phyloP scores from a whole-genome alignment of 192 early-diverging fungal species.

The Oehlia diaphana region DNA sequence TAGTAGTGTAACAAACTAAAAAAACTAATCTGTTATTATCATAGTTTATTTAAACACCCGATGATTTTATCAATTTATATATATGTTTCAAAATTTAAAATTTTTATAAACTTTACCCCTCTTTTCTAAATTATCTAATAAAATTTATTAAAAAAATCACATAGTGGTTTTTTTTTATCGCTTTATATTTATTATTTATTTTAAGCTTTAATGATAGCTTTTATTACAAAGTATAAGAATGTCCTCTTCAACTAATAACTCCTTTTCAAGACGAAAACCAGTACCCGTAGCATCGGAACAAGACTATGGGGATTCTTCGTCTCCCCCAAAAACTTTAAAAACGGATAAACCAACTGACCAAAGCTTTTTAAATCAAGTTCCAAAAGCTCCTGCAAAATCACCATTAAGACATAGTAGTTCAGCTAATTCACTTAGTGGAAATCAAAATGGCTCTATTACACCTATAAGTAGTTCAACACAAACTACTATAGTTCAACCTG shows the following conservation, averaged over 20 bases:
- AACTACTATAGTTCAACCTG: constrained; percentile 27
- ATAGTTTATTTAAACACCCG: too few relatives aligned
- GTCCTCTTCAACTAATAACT: not conserved
- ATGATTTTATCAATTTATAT: too few relatives aligned
- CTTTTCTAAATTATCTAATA: too few relatives aligned
- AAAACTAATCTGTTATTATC: too few relatives aligned
- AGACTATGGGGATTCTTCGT: constrained; percentile 3
- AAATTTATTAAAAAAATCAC: not conserved
- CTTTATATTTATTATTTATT: not conserved
- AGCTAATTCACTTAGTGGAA: not conserved
- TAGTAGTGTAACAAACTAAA: too few relatives aligned
- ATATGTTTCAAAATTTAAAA: too few relatives aligned
- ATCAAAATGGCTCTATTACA: not conserved
- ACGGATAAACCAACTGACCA: not conserved
- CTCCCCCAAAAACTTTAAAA: not conserved
- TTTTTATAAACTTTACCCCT: too few relatives aligned
- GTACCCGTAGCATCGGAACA: not conserved
- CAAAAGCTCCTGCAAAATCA: constrained; percentile 20
- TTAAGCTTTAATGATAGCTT: not conserved
- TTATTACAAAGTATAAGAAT: not conserved
- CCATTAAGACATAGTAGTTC: constrained; percentile 1
- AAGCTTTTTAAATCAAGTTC: constrained; percentile 4
- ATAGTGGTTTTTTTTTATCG: not conserved
- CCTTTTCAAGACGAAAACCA: not conserved
- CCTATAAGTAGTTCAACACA: constrained; percentile 19